Base-by-base conservation (phyloP, 768 basidiomycete species). In the Suillus discolor region DNA sequence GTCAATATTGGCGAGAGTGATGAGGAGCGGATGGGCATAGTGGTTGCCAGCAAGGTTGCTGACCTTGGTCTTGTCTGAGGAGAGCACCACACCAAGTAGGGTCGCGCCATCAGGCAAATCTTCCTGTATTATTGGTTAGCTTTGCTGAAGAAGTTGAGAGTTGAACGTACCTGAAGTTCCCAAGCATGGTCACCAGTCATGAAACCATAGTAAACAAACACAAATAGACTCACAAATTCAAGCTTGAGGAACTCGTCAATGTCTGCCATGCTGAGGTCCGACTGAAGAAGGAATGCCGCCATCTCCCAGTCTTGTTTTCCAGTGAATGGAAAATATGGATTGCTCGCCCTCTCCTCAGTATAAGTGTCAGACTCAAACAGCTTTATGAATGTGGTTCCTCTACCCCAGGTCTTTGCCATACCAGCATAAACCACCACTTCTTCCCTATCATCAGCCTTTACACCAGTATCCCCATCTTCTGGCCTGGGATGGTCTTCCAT, bases 61-160 rank as follows among this genome's bases (percentile, higher is more conserved):
- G 15, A 66, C 47, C 66, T 71, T 70, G 18, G 78, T 78, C 64
- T 79, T 79, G 63, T 79, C 77, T 2, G 73, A 76, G 23, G 74
- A 73, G 5, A 73, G 57, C 15, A 79, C 69, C 0, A 71, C 67
- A 9, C 78, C 76, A 12, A 79, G 67, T 18, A 79, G 65, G 6
- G 77, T 77, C 0, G 70, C 67, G 3, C 74, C 77, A 3, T 54
- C 25, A 8, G 72, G 74, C 13, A 78, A 53, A 38, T 62, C 54
- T 9, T 64, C 55, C 73, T 74, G 28, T 18, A 36, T 12, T 1
- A 5, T 38, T 39, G 36, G 16, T 62, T 23, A 44, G n/a, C n/a
- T 45, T 38, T 9, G 12, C 28, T 2, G 16, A 64, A 39, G 25
- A 18, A 13, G 59, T 38, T 11, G 36, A 23, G 25, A 13, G 63